A percentile compares a stretch with the other conserved stretches of the same genome.
Evolutionary conservation across 345 rosid genomes (phyloP).

Genomic region (Pseudoturritis turrita): DNA sequence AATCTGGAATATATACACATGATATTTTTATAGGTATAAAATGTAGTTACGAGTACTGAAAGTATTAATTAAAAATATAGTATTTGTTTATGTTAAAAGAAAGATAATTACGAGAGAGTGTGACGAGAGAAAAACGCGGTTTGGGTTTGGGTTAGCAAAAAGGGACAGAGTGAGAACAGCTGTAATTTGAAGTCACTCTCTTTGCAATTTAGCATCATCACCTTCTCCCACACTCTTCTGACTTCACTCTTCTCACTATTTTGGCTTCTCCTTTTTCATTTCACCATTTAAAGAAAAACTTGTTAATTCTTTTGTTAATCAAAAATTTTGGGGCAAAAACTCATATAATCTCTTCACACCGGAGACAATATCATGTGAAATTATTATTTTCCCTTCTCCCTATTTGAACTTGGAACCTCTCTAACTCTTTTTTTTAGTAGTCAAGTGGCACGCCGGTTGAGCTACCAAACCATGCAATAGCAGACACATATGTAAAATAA

Average conservation of each 20-base stretch:
- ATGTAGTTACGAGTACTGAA: not conserved
- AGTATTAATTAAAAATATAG: not conserved
- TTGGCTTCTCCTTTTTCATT: not conserved
- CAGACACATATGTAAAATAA: too few relatives aligned
- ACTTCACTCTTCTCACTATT: slow-evolving; percentile 17
- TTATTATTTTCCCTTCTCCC: not conserved
- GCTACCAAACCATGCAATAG: too few relatives aligned
- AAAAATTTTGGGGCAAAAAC: too few relatives aligned
- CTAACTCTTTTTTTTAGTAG: too few relatives aligned
- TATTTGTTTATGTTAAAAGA: not conserved
- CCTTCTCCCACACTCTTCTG: slow-evolving; percentile 23
- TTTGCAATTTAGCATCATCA: slow-evolving; percentile 9
- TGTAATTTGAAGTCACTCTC: slow-evolving; percentile 30
- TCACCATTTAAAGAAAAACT: too few relatives aligned
- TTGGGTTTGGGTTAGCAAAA: slow-evolving; percentile 19
- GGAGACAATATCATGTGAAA: too few relatives aligned
- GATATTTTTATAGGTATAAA: not conserved
- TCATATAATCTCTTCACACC: too few relatives aligned
- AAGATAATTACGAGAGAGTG: not conserved
- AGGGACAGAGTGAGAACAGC: slow-evolving; percentile 32
- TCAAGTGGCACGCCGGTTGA: too few relatives aligned
- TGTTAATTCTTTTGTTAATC: not conserved
- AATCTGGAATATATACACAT: not conserved
- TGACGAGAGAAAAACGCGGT: slow-evolving; percentile 35
- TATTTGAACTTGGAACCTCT: too few relatives aligned